Evolutionary conservation across 2,329 filamentous ascomycete species (phyloP), one percentile per base, ranked within the genome.

Genomic region (Aspergillus fumigatus): DNA sequence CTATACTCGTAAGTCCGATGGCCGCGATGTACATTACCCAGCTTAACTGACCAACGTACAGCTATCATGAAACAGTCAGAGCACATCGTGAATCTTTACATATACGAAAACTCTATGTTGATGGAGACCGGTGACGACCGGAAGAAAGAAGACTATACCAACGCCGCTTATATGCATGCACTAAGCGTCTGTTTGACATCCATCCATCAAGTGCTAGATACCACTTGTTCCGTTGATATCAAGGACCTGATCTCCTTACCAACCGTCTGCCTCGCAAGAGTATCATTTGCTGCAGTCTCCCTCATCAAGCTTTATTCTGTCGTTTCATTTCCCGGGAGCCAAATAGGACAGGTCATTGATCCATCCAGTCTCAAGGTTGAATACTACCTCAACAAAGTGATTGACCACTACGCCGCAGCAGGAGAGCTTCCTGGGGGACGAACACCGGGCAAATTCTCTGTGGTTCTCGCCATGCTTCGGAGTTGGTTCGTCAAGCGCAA

Each of bases 91-190:
- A 87, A 81, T 59, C 76, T 92, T 3, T 91, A 89, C 68, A 86
- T 92, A 77, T 87, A 92, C 69, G 89, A 92, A 71, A 84, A 89
- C 53, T 85, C 84, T 2, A 82, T 92, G 60, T 86, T 90, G 61
- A 78, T 83, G 8, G 85, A 89, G 52, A 78, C 77, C 21, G 77
- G 79, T 2, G 79, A 84, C 7, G 80, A 60, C 14, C 49, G 56
- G 3, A 63, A 60, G 7, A 41, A 59, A 55, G 53, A 68, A 47
- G 61, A 61, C 3, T 61, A 70, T 19, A 69, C 75, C 5, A 84
- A 82, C 2, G 75, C 82, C 0, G 82, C 84, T 0, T 86, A 90
- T 52, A 84, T 89, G 57, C 83, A 83, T 63, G 84, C 88, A 7
- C 75, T 92, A 7, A 85, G 84, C 0, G 80, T 83, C n/a, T 89